Evolutionary conservation across 495 filamentous ascomycete species (phyloP).

Genomic region (Annulohypoxylon maeteangense): DNA sequence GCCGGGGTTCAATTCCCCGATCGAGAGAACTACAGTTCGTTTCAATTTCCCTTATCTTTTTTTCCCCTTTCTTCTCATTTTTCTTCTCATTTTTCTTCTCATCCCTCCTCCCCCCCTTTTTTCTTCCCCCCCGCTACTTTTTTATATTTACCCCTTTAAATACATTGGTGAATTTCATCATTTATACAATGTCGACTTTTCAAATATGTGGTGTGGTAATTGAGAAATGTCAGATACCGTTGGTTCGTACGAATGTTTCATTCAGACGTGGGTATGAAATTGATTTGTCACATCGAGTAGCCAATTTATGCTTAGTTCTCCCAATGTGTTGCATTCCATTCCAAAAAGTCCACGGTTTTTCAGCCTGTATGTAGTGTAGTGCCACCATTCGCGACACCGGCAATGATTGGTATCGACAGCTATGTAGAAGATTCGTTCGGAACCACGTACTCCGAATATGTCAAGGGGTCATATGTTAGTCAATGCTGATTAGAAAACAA

Average conservation of each 20-base stretch:
- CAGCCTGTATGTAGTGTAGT: constrained; percentile 39
- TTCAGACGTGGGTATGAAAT: constrained; percentile 14
- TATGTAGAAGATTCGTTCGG: constrained; percentile 28
- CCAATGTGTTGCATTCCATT: constrained; percentile 27
- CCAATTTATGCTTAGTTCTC: constrained; percentile 25
- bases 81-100: background rate
- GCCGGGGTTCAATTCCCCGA: constrained; percentile 54
- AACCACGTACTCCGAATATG: constrained; percentile 33
- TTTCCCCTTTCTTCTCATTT: background rate
- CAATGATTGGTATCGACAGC: constrained; percentile 19
- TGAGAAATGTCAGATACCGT: too few species aligned
- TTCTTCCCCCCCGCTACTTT: too few species aligned
- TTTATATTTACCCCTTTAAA: too few species aligned
- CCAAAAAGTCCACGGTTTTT: constrained; percentile 21
- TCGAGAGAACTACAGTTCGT: constrained; percentile 35
- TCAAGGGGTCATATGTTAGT: constrained; percentile 19
- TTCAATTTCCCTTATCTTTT: background rate
- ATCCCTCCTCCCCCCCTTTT: too few species aligned
- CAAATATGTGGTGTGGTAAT: too few species aligned
- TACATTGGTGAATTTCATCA: too few species aligned
- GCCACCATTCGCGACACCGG: constrained; percentile 40
- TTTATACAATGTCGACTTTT: too few species aligned
- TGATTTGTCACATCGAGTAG: constrained; percentile 35
- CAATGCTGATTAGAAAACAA: background rate
- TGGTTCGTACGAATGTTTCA: constrained; percentile 19